A percentile compares a stretch with the other conserved stretches of the same genome.
phyloP scores from a whole-genome alignment of 345 rosid genomes.

The Acer campestre region DNA sequence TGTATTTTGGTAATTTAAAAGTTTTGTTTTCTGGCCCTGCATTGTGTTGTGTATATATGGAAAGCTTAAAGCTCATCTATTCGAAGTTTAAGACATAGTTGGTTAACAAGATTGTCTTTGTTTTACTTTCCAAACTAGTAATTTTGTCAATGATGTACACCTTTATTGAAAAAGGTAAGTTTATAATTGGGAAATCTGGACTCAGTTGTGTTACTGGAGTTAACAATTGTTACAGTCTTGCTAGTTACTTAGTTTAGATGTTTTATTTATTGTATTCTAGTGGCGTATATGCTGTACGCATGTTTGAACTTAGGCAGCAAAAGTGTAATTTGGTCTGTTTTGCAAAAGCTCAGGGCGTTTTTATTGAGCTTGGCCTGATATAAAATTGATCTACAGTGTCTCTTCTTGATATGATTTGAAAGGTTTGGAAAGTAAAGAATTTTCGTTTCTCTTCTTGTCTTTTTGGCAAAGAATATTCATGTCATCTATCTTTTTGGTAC shows the following conservation, averaged over 20 bases:
- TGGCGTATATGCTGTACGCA: neutral
- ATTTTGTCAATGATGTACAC: neutral
- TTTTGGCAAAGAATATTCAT: neutral
- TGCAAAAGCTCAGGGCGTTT: neutral
- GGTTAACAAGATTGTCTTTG: neutral
- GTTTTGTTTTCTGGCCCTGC: neutral
- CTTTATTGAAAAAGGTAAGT: neutral
- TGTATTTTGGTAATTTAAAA: neutral
- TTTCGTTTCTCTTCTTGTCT: slow-evolving; percentile 3
- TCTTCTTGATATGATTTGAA: neutral
- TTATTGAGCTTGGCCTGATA: neutral
- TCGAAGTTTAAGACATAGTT: neutral
- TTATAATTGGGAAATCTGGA: neutral
- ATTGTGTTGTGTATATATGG: neutral
- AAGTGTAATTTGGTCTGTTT: neutral
- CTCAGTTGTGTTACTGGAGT: neutral
- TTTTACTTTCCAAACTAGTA: neutral
- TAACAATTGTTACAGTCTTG: neutral
- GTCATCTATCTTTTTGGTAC: neutral
- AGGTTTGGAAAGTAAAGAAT: slow-evolving; percentile 14
- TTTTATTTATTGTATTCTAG: too few relatives aligned
- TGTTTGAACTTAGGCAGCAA: neutral
- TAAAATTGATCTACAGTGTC: neutral
- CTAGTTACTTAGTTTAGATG: neutral
- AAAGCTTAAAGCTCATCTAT: neutral